phyloP scores from a whole-genome alignment of 331 rosid genomes.

The Cydonia oblonga region DNA sequence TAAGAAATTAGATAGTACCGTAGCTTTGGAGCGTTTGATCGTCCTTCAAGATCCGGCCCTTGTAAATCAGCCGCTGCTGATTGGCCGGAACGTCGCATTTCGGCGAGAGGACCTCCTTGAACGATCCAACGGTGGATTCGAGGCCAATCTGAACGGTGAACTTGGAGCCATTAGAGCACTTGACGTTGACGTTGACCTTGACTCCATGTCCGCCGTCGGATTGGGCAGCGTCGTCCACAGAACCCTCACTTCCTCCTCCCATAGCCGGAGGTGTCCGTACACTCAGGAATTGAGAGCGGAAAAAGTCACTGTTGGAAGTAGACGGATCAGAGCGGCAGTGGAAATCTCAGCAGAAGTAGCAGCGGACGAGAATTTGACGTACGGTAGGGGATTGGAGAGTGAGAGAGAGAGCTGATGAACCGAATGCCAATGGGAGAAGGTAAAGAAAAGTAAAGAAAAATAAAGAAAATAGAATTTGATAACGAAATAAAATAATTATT shows the following conservation, averaged over 20 bases:
- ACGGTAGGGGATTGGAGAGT: not conserved
- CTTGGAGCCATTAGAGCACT: slow-evolving; percentile 56
- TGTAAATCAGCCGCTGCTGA: slow-evolving; percentile 68
- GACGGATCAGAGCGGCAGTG: slow-evolving; percentile 2
- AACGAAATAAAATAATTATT: not conserved
- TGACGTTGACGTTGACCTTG: slow-evolving; percentile 41
- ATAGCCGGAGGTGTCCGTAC: slow-evolving; percentile 32
- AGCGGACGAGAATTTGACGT: not conserved
- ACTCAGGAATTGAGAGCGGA: not conserved
- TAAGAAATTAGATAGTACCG: slow-evolving; percentile 20
- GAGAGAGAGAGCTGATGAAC: not conserved
- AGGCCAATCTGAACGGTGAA: slow-evolving; percentile 38
- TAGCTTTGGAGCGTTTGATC: slow-evolving; percentile 58
- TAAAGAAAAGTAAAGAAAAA: not conserved
- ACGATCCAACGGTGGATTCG: slow-evolving; percentile 35
- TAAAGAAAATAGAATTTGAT: not conserved
- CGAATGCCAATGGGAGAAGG: slow-evolving; percentile 2
- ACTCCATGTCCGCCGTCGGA: slow-evolving; percentile 25
- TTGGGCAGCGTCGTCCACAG: slow-evolving; percentile 26
- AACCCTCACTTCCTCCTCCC: slow-evolving; percentile 59
- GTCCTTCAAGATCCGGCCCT: slow-evolving; percentile 66
- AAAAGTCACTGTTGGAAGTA: not conserved
- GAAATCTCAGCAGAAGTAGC: slow-evolving; percentile 25
- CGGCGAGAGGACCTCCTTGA: slow-evolving; percentile 39
- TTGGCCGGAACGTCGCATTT: slow-evolving; percentile 38